Conservation (phyloP, 2,329 filamentous ascomycete genomes). For the Pseudogymnoascus pannorum region DNA sequence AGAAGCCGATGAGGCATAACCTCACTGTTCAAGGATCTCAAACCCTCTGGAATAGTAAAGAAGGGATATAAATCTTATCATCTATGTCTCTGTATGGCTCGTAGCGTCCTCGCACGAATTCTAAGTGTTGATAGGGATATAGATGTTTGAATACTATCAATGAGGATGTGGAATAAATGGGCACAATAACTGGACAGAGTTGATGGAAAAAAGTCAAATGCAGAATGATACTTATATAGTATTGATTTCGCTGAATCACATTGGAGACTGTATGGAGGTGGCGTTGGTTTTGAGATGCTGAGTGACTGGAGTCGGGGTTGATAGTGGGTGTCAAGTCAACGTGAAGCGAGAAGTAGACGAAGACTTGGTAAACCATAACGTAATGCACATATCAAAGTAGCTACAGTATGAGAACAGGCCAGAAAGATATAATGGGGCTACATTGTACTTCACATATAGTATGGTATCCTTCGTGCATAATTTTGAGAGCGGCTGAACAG, state of each 20-base stretch:
- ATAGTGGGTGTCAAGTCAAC: neutral
- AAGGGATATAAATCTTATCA: neutral
- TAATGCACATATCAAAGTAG: neutral
- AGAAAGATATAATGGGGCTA: neutral
- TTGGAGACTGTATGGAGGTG: neutral
- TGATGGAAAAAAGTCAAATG: neutral
- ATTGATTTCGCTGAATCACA: neutral
- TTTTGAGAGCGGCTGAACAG: neutral
- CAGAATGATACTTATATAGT: neutral
- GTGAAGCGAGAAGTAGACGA: neutral
- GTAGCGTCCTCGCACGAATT: neutral
- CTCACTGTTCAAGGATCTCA: neutral
- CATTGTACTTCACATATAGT: neutral
- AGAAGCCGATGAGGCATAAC: neutral
- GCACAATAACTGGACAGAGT: neutral
- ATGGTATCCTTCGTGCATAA: neutral
- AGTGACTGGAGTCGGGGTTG: neutral
- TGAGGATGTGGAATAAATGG: neutral
- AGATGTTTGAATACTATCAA: neutral
- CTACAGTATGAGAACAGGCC: neutral
- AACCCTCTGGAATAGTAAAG: neutral
- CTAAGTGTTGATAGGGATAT: neutral
- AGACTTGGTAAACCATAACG: neutral
- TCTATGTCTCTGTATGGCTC: neutral
- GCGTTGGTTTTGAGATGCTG: neutral